A percentile compares a stretch with the other conserved stretches of the same genome.
These are phyloP conservation scores for Ajuga reptans DNA, from an alignment of 305 asterid species.

Conservation along the genomic window DNA sequence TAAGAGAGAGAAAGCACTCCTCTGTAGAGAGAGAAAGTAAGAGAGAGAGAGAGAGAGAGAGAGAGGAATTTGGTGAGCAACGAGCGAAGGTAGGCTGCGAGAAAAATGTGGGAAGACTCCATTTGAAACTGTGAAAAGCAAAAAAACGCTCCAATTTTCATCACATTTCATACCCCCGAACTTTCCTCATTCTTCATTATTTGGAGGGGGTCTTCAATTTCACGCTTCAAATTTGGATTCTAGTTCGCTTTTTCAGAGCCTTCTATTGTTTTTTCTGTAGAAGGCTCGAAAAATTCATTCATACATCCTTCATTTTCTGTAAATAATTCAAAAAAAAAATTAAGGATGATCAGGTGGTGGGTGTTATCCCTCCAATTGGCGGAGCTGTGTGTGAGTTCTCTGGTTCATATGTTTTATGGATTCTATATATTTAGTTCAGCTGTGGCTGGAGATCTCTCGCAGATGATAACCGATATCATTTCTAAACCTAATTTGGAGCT, in stretches of 20 bases:
- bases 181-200: background rate
- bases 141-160: background rate
- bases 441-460: slow-evolving; percentile 76
- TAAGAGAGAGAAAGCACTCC: background rate
- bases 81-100: slow-evolving; percentile 30
- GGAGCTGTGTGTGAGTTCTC: slow-evolving; percentile 61
- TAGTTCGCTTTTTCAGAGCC: slow-evolving; percentile 30
- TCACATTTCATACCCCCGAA: slow-evolving; percentile 1
- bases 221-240: slow-evolving; percentile 15
- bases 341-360: slow-evolving; percentile 71
- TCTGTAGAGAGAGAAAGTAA: background rate
- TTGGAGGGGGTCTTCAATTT: slow-evolving; percentile 22
- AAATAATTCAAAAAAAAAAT: background rate
- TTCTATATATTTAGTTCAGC: slow-evolving; percentile 88
- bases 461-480: slow-evolving; percentile 50
- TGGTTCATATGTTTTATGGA: slow-evolving; percentile 80
- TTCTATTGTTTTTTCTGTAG: slow-evolving; percentile 46
- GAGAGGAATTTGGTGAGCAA: slow-evolving; percentile 8
- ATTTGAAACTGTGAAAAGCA: slow-evolving; percentile 10
- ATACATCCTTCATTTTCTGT: background rate
- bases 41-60: background rate
- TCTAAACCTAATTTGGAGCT: slow-evolving; percentile 54
- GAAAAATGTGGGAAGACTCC: slow-evolving; percentile 36
- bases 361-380: slow-evolving; percentile 49
- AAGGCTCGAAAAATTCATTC: slow-evolving; percentile 39